phyloP scores from a whole-genome alignment of 2,329 filamentous ascomycete species.

The Knufia petricola region DNA sequence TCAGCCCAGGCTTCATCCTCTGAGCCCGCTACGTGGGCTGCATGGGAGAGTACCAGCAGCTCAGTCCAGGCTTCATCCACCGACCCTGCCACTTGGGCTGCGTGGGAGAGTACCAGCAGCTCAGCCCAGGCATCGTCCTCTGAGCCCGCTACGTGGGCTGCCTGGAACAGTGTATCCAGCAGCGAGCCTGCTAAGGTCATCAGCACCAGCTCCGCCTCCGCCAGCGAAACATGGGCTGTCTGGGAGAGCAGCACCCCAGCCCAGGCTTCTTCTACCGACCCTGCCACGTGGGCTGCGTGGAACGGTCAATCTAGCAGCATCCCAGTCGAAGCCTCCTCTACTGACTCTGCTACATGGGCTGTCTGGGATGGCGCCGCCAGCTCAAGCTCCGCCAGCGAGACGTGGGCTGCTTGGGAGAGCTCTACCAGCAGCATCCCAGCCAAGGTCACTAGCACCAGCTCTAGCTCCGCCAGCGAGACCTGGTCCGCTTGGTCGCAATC shows the following conservation, averaged over 20 bases:
- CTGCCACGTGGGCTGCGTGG: conserved; percentile 4
- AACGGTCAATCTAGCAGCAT: not conserved
- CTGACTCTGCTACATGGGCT: not conserved
- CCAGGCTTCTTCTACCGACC: conserved; percentile 15
- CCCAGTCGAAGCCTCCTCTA: not conserved
- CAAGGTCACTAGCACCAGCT: not conserved
- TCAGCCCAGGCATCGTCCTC: too few species aligned
- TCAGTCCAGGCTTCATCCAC: too few species aligned
- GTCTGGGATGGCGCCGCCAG: conserved; percentile 1
- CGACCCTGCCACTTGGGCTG: too few species aligned
- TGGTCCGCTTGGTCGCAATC: not conserved
- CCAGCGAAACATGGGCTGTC: conserved; percentile 6
- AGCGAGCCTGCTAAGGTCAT: not conserved
- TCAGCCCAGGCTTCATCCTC: too few species aligned
- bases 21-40: conserved; percentile 11
- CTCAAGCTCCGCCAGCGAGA: not conserved
- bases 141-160: conserved; percentile 11
- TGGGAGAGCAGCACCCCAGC: conserved; percentile 8
- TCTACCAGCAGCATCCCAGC: conserved; percentile 8
- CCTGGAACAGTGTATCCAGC: conserved; percentile 10
- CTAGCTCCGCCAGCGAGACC: not conserved
- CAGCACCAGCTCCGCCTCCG: conserved; percentile 14
- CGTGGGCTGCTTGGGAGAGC: conserved; percentile 1
- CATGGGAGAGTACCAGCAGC: too few species aligned
- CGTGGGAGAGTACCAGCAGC: too few species aligned